Conservation (phyloP, 1,139 yeast species). For the Nakaseomyces glabratus region DNA sequence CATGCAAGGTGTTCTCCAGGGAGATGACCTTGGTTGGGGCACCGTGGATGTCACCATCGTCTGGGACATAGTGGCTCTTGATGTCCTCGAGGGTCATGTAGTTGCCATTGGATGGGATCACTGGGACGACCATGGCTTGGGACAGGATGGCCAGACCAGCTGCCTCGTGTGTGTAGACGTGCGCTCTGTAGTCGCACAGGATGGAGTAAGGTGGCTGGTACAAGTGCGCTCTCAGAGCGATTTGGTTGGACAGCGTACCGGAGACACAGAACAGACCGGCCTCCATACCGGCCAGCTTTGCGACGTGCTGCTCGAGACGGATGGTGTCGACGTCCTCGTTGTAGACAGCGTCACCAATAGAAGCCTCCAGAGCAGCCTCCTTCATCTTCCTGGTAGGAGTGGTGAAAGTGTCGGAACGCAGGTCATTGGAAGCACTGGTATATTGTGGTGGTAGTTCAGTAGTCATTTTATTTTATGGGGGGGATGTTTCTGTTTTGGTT, state of each 20-base stretch:
- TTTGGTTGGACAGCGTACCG: conserved; percentile 87
- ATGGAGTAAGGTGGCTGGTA: conserved; percentile 81
- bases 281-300: conserved; percentile 67
- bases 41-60: conserved; percentile 75
- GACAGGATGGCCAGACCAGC: conserved; percentile 85
- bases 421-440: conserved; percentile 41
- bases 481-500: background rate
- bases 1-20: conserved; percentile 82
- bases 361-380: conserved; percentile 47
- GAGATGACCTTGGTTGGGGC: conserved; percentile 85
- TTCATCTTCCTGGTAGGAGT: conserved; percentile 78
- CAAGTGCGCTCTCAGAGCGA: conserved; percentile 70
- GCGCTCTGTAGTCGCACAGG: conserved; percentile 78
- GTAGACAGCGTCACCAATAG: conserved; percentile 84
- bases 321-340: conserved; percentile 69
- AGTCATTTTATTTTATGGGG: conserved; percentile 10
- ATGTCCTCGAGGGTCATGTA: conserved; percentile 78
- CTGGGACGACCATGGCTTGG: conserved; percentile 88
- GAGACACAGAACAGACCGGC: conserved; percentile 80
- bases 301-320: conserved; percentile 56
- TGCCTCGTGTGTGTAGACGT: conserved; percentile 76
- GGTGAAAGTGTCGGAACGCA: conserved; percentile 87
- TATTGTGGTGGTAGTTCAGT: conserved; percentile 29
- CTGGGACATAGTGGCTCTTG: conserved; percentile 52
- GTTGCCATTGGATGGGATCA: conserved; percentile 62